Base-by-base conservation (phyloP, 257 asterid genomes). In the Solanum pimpinellifolium region DNA sequence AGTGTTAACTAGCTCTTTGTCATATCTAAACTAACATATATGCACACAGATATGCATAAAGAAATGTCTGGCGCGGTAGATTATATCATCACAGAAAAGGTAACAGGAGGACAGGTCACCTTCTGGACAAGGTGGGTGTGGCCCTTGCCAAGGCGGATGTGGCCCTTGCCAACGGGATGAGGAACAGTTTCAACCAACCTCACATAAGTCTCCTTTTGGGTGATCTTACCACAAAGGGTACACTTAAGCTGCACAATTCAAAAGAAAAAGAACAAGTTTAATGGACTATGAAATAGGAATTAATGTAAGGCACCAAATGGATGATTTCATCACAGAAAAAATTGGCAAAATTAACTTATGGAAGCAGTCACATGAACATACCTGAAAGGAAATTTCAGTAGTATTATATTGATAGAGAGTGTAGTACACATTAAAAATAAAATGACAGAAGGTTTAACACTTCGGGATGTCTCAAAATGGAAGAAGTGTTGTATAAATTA, bases 211-310 rank as follows among this genome's bases (percentile, higher is more conserved):
- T 95, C 98, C 90, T 92, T 96, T 87, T 90, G 87, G 15, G 97
- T 91, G 68, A 94, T 86, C 92, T 95, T 98, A 66, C 98, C 98
- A 88, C 98, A 96, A 44, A 87, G 88, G 66, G 93, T 94, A 88
- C 98, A 93, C 90, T 91, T 94, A 91, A 95, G 90, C 97, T 95
- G 92, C 72, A 88, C 13, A 89, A 42, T 27, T 25, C 25, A 44
- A 86, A 25, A 75, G 56, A 13, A 33, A 74, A 65, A 27, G 33
- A 52, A 37, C 14, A 46, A 25, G 49, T 20, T 83, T 33, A 86
- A 66, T 21, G 62, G 65, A 44, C 62, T 25, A 25, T 77, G 60
- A 44, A 44, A 75, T 7, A 77, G 37, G 56, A 25, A 44, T 25
- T n/a, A 77, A 25, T 44, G 65, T 46, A 77, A 15, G 9, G 9